These are phyloP conservation scores for Tricholoma furcatifolium DNA, from an alignment of 768 basidiomycete genomes.

Conservation along the genomic window DNA sequence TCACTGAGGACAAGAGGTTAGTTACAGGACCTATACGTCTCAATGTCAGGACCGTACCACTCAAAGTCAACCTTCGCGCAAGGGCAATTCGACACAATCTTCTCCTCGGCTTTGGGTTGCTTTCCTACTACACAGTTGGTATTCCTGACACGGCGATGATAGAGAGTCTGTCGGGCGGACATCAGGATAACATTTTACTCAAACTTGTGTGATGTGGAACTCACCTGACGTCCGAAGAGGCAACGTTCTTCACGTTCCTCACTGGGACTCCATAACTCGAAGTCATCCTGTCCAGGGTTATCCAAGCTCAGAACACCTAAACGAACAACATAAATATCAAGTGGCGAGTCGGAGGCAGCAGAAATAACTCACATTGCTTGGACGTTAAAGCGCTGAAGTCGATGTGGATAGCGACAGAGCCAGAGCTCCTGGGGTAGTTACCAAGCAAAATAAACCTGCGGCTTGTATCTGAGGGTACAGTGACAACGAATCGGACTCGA, in stretches of 20 bases:
- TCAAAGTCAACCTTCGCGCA: constrained; percentile 85
- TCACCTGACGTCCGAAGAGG: constrained; percentile 87
- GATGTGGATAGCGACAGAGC: constrained; percentile 74
- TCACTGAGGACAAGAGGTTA: constrained; percentile 55
- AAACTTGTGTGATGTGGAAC: constrained; percentile 2
- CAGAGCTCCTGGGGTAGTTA: constrained; percentile 41
- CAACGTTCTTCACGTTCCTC: constrained; percentile 86
- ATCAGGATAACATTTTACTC: not conserved
- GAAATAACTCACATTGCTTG: constrained; percentile 61
- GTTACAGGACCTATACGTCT: not conserved
- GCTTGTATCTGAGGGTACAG: constrained; percentile 88
- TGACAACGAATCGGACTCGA: constrained; percentile 74
- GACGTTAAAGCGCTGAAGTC: constrained; percentile 83
- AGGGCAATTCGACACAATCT: constrained; percentile 65
- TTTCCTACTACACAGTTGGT: constrained; percentile 84
- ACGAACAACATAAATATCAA: constrained; percentile 5
- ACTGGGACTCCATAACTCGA: constrained; percentile 96
- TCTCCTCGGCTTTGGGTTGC: constrained; percentile 48
- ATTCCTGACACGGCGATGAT: constrained; percentile 82
- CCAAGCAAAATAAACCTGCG: constrained; percentile 89
- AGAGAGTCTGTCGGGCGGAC: constrained; percentile 63
- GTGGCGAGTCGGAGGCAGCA: not conserved
- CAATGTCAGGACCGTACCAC: constrained; percentile 58
- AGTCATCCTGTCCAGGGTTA: constrained; percentile 84
- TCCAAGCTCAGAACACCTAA: constrained; percentile 71